Percentiles rank a stretch among this genome's conserved stretches.
Evolutionary conservation across 2,329 filamentous ascomycete genomes (phyloP).

Genomic region (Sphaceloma murrayae): DNA sequence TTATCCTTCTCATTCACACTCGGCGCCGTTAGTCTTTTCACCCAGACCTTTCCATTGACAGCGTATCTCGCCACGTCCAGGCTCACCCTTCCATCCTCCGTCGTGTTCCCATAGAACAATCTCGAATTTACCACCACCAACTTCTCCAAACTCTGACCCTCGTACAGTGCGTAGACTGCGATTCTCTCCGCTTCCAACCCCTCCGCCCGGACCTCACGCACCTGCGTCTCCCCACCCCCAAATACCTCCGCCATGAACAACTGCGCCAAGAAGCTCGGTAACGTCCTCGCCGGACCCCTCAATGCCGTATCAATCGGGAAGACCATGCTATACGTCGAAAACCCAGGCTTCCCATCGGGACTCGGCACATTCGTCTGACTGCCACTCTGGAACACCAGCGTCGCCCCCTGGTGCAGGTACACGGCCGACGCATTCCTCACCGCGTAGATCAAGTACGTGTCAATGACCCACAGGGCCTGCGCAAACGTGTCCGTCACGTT

Average conservation of each 20-base stretch:
- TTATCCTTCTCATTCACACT: constrained; percentile 23
- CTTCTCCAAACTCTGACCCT: constrained; percentile 22
- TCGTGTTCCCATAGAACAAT: constrained; percentile 26
- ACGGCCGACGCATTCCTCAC: constrained; percentile 31
- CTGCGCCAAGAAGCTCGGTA: constrained; percentile 24
- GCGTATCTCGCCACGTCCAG: constrained; percentile 19
- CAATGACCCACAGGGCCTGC: constrained; percentile 34
- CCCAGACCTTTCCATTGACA: constrained; percentile 12
- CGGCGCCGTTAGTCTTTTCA: constrained; percentile 26
- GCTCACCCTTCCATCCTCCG: constrained; percentile 21
- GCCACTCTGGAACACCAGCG: constrained; percentile 25
- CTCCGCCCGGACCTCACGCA: constrained; percentile 21
- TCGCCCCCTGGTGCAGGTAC: constrained; percentile 30
- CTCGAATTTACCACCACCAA: constrained; percentile 25
- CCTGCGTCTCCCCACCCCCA: constrained; percentile 22
- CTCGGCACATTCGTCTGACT: constrained; percentile 25
- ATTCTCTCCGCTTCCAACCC: constrained; percentile 23
- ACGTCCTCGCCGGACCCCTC: constrained; percentile 23
- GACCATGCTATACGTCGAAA: constrained; percentile 25
- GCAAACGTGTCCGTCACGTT: constrained; percentile 36
- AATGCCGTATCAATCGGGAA: constrained; percentile 23
- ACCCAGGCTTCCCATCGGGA: constrained; percentile 24
- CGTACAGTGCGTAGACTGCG: constrained; percentile 24
- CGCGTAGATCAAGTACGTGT: constrained; percentile 33
- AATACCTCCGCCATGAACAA: constrained; percentile 27